Evolutionary conservation across 768 basidiomycete species (phyloP), one percentile per base, ranked within the genome.

Genomic region (Leccinum subgranulosum): DNA sequence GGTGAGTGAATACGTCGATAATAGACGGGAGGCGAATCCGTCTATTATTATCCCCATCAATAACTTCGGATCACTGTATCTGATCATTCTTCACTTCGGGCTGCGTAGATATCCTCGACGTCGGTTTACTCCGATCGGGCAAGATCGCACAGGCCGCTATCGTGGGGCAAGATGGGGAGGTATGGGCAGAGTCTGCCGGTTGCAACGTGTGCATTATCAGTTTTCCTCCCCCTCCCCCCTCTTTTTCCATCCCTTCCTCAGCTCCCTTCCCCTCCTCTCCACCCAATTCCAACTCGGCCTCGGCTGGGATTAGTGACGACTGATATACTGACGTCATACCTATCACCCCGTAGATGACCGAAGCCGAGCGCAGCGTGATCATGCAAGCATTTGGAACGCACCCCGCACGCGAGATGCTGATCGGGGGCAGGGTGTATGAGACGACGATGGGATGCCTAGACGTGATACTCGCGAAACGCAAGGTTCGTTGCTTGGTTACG

Each of bases 101-200:
- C 11, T 36, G 3, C 23, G 19, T 67, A 94, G 92, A 80, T 60
- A 92, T 92, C 76, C 88, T 94, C 73, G 90, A 94, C 71, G 77
- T 76, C 67, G 85, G 91, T 72, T 84, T 95, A 56, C 72, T 95
- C 64, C 89, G 84, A 34, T 85, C 76, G 60, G 84, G 83, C 63
- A 90, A 84, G 74, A 76, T 96, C 68, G n/a, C 76, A 25, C 81
- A 82, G 65, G 94, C 92, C 39, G 92, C 92, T 4, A 72, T 72
- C 64, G 58, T 72, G 15, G 72, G 70, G 2, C 60, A 64, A 55
- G 70, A 71, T 36, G 66, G 68, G 25, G 68, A 69, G 47, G 54
- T 71, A 21, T 72, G 70, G 70, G 72, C 72, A n/a, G 63, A 67
- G 53, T 73, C 70, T 3, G 50, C 63, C 19, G 63, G 50, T 19